phyloP scores from a whole-genome alignment of 176 grass and related monocot species.

The Lolium rigidum region DNA sequence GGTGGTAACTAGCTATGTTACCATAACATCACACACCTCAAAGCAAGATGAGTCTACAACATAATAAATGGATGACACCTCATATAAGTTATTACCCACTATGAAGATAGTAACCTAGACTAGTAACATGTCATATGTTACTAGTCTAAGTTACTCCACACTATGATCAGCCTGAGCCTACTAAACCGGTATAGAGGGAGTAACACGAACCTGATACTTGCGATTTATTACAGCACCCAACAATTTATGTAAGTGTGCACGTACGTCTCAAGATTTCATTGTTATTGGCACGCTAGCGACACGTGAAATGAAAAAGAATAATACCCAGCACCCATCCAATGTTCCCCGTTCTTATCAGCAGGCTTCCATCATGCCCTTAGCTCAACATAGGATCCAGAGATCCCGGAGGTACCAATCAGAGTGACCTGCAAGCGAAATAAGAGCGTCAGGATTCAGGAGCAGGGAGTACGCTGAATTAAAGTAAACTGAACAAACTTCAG shows the following conservation, averaged over 20 bases:
- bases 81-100: no score
- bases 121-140: no score
- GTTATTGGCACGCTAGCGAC: conserved; percentile 46
- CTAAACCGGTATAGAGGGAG: no score
- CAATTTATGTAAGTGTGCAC: neutral
- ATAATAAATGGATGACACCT: no score
- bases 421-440: conserved; percentile 65
- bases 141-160: no score
- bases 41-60: no score
- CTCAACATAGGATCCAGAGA: conserved; percentile 97
- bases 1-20: no score
- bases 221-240: conserved; percentile 42
- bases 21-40: no score
- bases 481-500: neutral
- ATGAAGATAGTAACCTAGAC: no score
- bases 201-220: no score
- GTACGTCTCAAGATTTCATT: neutral
- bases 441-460: neutral
- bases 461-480: neutral
- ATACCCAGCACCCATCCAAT: conserved; percentile 26
- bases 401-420: conserved; percentile 87
- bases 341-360: conserved; percentile 18
- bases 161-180: no score
- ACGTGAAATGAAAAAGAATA: conserved; percentile 11
- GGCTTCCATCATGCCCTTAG: conserved; percentile 65